A percentile compares a stretch with the other conserved stretches of the same genome.
Evolutionary conservation across 2,329 filamentous ascomycete species (phyloP).

Genomic region (Aulographum hederae): DNA sequence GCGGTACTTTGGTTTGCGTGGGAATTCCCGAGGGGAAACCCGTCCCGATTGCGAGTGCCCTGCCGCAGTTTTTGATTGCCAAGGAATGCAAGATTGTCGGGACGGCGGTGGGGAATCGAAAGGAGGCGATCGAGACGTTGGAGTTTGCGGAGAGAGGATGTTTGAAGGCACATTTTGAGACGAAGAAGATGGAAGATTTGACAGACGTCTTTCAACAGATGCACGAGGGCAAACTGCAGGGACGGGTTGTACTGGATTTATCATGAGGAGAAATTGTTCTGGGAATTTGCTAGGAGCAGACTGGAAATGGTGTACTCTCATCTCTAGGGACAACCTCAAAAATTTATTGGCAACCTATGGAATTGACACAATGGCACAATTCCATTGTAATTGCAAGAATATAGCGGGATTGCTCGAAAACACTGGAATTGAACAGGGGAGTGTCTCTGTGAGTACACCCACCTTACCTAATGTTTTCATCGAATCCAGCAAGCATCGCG

Average conservation of each 20-base stretch:
- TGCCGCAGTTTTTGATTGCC: conserved; percentile 21
- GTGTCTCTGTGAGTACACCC: too few relatives aligned
- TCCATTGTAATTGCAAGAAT: too few relatives aligned
- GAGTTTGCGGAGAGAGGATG: conserved; percentile 25
- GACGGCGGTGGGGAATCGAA: conserved; percentile 25
- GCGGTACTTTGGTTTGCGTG: conserved; percentile 26
- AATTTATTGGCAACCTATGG: too few relatives aligned
- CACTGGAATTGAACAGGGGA: too few relatives aligned
- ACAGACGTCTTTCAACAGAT: conserved; percentile 28
- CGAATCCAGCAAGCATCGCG: too few relatives aligned
- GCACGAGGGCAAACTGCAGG: conserved; percentile 24
- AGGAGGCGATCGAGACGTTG: conserved; percentile 30
- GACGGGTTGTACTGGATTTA: conserved; percentile 29
- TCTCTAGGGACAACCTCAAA: too few relatives aligned
- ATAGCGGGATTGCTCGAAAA: too few relatives aligned
- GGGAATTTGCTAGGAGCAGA: too few relatives aligned
- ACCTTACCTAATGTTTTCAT: too few relatives aligned
- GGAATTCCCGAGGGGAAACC: conserved; percentile 28
- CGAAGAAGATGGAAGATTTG: conserved; percentile 28
- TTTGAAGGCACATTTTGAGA: conserved; percentile 28
- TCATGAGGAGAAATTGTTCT: conserved; percentile 2
- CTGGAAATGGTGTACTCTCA: too few relatives aligned
- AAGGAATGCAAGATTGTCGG: conserved; percentile 26
- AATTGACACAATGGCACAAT: too few relatives aligned
- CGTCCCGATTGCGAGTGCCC: conserved; percentile 23